Conservation (phyloP, 257 asterid species). For the Gynochthodes officinalis region DNA sequence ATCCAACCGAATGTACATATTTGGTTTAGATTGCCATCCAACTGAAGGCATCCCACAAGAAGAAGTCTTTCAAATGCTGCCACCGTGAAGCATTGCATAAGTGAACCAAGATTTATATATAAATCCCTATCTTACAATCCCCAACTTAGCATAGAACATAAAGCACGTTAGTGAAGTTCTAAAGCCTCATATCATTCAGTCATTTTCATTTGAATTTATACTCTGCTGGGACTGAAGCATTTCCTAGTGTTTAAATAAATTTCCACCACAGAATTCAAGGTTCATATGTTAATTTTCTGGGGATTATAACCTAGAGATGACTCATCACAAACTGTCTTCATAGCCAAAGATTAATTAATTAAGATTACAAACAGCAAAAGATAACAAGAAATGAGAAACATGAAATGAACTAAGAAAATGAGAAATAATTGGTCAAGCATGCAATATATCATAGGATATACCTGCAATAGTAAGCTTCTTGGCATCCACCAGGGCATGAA, state of each 20-base stretch:
- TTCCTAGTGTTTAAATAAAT: not conserved
- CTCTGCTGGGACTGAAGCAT: not conserved
- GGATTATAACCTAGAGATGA: not conserved
- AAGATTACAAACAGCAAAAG: not conserved
- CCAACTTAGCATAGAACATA: too few species aligned
- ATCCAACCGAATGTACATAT: not conserved
- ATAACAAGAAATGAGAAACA: not conserved
- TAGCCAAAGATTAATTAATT: not conserved
- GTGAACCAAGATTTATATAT: too few species aligned
- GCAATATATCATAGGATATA: slow-evolving; percentile 13
- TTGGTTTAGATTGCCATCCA: not conserved
- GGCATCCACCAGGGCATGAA: slow-evolving; percentile 76
- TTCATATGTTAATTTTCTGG: not conserved
- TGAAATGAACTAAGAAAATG: not conserved
- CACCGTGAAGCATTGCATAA: not conserved
- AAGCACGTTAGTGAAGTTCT: not conserved
- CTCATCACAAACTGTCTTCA: not conserved
- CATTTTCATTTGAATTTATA: not conserved
- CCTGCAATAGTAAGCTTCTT: slow-evolving; percentile 92
- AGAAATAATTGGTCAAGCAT: not conserved
- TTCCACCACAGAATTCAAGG: not conserved
- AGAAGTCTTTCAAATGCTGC: not conserved
- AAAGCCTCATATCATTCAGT: not conserved
- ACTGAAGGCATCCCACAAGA: not conserved
- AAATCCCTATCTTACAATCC: too few species aligned